A percentile compares a stretch with the other conserved stretches of the same genome.
Evolutionary conservation across 139 green algal species (phyloP).

Genomic region (Coccomyxa sp.): DNA sequence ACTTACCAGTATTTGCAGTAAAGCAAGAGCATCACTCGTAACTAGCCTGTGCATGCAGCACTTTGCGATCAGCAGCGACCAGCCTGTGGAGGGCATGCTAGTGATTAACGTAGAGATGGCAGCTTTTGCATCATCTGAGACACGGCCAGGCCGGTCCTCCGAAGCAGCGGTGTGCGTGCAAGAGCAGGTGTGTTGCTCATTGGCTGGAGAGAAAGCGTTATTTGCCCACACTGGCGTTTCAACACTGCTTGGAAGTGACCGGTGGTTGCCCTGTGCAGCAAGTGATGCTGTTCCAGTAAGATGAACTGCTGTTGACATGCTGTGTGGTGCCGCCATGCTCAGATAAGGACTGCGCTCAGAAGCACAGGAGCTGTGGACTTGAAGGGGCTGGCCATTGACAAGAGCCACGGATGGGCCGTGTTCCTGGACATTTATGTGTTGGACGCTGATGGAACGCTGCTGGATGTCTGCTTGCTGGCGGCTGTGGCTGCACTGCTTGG

Average conservation of each 20-base stretch:
- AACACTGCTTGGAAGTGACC: neutral
- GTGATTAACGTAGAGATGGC: slow-evolving; percentile 58
- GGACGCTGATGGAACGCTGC: slow-evolving; percentile 55
- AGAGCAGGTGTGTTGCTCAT: slow-evolving; percentile 37
- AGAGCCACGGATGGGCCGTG: slow-evolving; percentile 48
- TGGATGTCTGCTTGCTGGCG: slow-evolving; percentile 65
- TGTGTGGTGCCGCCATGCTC: neutral
- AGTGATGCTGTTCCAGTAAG: neutral
- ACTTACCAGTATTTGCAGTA: neutral
- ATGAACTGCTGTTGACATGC: neutral
- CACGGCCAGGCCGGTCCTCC: slow-evolving; percentile 20
- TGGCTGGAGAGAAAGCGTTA: neutral
- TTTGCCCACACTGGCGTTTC: neutral
- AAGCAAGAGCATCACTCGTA: neutral
- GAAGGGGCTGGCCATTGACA: slow-evolving; percentile 59
- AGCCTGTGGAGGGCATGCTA: slow-evolving; percentile 42
- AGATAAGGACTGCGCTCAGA: slow-evolving; percentile 1
- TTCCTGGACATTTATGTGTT: slow-evolving; percentile 72
- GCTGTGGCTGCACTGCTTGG: slow-evolving; percentile 47
- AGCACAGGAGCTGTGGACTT: slow-evolving; percentile 28
- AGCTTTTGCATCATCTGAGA: slow-evolving; percentile 45
- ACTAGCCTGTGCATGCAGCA: slow-evolving; percentile 11
- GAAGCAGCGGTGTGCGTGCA: slow-evolving; percentile 30
- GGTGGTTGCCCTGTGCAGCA: neutral
- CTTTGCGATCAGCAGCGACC: slow-evolving; percentile 31